Base-by-base conservation (phyloP, 805 yeast genomes). In the Cyberlindnera veronae region DNA sequence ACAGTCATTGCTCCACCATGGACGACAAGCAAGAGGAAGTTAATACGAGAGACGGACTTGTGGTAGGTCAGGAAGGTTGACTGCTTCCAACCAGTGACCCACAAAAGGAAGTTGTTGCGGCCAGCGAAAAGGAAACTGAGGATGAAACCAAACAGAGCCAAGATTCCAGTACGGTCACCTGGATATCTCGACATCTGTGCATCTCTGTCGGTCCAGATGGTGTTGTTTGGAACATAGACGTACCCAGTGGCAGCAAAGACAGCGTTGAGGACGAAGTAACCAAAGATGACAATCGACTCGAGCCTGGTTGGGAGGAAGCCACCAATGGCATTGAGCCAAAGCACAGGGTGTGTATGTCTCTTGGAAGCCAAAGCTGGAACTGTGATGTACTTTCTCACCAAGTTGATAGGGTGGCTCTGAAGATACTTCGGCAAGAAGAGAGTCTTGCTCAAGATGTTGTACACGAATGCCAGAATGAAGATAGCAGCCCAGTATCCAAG, bases 21-120 rank as follows among this genome's bases (percentile, higher is more conserved):
- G n/a, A 41, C 42, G 14, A 55, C 33, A 8, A 39, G 15, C 22
- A 54, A 12, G 4, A 53, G 12, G 44, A 70, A 44, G 64, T 61
- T 32, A 64, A 71, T 51, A 47, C 83, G 62, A 4, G 80, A 77
- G 24, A 70, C 55, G 80, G 81, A 81, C 57, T 76, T 80, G 62
- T 88, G 96, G 54, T 76, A 74, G 22, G 70, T 62, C 48, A 79
- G 68, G 60, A 84, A 83, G 3, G 84, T 72, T 13, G 81, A 68
- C 49, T 75, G 80, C 6, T 77, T 67, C 76, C 87, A 74, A 8
- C 88, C 86, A 0, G 91, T 77, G 13, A 80, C 41, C 61, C 64
- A 67, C 43, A 74, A 71, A 46, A 84, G 60, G 35, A 86, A 69
- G 60, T 82, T 86, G 62, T 84, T 86, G 53, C 95, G 67, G 10